Base-by-base conservation (phyloP, 1,284 basidiomycete species). In the Tilletiopsis washingtonensis region DNA sequence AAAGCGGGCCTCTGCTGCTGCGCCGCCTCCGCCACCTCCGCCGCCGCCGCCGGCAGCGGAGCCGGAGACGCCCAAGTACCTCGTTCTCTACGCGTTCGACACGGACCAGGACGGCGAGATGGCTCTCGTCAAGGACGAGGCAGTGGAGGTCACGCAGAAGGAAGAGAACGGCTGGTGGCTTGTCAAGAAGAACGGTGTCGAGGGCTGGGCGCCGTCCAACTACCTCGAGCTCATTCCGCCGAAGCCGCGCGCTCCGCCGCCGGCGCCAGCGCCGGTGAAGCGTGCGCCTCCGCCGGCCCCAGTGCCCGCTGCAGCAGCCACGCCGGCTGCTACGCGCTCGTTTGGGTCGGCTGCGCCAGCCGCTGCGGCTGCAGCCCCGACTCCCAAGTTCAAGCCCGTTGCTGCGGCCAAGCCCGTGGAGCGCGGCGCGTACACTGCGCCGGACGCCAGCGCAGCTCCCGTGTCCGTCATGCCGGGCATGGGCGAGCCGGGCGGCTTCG, bases 121-220 rank as follows among this genome's bases (percentile, higher is more conserved):
- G 80, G 78, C 83, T 6, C 75, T 98, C 43, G 81, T 80, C 61
- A 96, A 96, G 75, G 93, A 90, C 65, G 93, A 97, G 54, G 56
- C 88, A 3, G 86, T 97, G 1, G 91, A 97, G 74, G 79, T 98
- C 12, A 78, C 91, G 46, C 85, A 94, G 77, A 91, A 96, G 77
- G 90, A 94, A 86, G 50, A 57, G 24, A 61, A 40, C 20, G 62
- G 56, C n/a, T 29, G 80, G 1, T 98, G 93, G 93, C 79, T 97
- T 39, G 85, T 97, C 45, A 88, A 86, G 78, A 91, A 88, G 76
- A 81, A 80, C 49, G 81, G 81, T 1, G 75, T 77, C 20, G 90
- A 97, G 74, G 93, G 90, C 14, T 98, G 91, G 91, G 87, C 91
- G 15, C 91, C 81, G 85, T 88, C 79, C 89, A 97, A 69, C 94